A percentile compares a stretch with the other conserved stretches of the same genome.
Conservation (phyloP, 2,329 filamentous ascomycete species). For the Xylariaceae sp. region DNA sequence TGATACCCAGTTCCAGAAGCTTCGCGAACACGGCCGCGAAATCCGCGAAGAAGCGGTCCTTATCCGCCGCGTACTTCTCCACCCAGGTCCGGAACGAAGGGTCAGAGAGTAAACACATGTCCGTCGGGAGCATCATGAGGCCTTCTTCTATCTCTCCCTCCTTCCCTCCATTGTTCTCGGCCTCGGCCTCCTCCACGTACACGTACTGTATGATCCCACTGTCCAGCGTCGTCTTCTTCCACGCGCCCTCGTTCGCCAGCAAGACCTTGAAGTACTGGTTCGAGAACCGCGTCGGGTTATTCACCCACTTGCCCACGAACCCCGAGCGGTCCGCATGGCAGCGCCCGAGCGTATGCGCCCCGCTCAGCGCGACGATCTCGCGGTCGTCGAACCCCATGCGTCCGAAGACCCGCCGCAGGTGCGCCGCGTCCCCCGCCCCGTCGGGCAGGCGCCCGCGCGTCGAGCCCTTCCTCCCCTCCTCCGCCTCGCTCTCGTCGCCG, state of each 20-base stretch:
- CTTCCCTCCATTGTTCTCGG: constrained; percentile 51
- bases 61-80: constrained; percentile 63
- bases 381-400: constrained; percentile 97
- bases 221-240: constrained; percentile 37
- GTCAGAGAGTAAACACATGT: constrained; percentile 63
- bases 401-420: constrained; percentile 87
- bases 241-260: constrained; percentile 41
- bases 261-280: constrained; percentile 46
- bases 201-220: constrained; percentile 56
- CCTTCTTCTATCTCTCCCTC: constrained; percentile 58
- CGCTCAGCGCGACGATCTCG: constrained; percentile 88
- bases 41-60: constrained; percentile 66
- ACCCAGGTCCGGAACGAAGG: constrained; percentile 61
- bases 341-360: constrained; percentile 84
- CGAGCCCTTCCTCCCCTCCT: constrained; percentile 53
- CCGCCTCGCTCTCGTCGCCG: constrained; percentile 56
- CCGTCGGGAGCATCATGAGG: constrained; percentile 71
- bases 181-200: constrained; percentile 59
- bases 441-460: constrained; percentile 72
- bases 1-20: constrained; percentile 65
- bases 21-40: constrained; percentile 65
- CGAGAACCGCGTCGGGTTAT: constrained; percentile 46
- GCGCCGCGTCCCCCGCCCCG: constrained; percentile 75
- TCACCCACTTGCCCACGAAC: constrained; percentile 46
- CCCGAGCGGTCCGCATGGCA: constrained; percentile 52